Percentiles rank a stretch among this genome's conserved stretches.
Conservation (phyloP, 1,139 yeast genomes). For the Lodderomyces orthopsilosis region DNA sequence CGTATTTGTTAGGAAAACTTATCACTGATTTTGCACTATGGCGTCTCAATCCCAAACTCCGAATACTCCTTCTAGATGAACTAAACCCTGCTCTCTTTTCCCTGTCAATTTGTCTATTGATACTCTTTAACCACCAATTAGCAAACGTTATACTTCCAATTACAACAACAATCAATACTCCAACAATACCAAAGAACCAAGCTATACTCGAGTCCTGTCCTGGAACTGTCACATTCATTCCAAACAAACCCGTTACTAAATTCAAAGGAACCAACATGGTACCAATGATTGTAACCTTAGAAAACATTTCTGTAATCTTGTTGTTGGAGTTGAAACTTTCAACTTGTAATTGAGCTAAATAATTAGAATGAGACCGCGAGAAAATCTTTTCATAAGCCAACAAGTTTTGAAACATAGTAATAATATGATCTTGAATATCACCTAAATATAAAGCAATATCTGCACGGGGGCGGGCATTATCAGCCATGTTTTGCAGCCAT, state of each 20-base stretch:
- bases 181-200: slow-evolving; percentile 41
- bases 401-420: slow-evolving; percentile 91
- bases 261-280: slow-evolving; percentile 89
- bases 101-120: slow-evolving; percentile 16
- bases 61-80: slow-evolving; percentile 35
- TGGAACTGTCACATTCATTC: slow-evolving; percentile 93
- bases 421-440: slow-evolving; percentile 96
- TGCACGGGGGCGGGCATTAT: slow-evolving; percentile 65
- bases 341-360: slow-evolving; percentile 90
- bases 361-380: slow-evolving; percentile 87
- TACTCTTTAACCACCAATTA: slow-evolving; percentile 33
- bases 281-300: slow-evolving; percentile 87
- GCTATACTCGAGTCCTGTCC: slow-evolving; percentile 45
- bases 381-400: slow-evolving; percentile 89
- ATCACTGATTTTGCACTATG: slow-evolving; percentile 34
- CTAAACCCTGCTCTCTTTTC: slow-evolving; percentile 15
- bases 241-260: slow-evolving; percentile 86
- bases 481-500: slow-evolving; percentile 13
- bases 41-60: slow-evolving; percentile 43
- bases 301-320: slow-evolving; percentile 79
- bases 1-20: slow-evolving; percentile 42
- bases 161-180: slow-evolving; percentile 36
- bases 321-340: slow-evolving; percentile 85
- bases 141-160: slow-evolving; percentile 27
- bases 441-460: slow-evolving; percentile 87